Evolutionary conservation across 192 early-diverging fungal genomes (phyloP).

Genomic region (Allomyces javanicus): DNA sequence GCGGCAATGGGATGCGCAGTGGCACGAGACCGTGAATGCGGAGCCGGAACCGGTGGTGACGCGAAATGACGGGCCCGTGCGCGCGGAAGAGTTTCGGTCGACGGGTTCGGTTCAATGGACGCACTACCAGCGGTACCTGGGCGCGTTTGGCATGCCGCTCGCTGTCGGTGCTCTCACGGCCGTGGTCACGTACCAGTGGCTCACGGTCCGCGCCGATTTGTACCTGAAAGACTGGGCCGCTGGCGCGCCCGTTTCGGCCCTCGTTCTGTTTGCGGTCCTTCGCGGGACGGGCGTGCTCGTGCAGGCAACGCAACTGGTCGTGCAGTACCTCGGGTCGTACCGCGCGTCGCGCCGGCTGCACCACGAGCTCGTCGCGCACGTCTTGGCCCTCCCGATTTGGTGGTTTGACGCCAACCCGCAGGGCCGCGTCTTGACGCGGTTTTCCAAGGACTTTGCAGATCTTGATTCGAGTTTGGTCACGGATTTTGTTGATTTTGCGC

Average conservation of each 20-base stretch:
- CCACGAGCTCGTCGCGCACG: not conserved
- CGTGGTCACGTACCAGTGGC: not conserved
- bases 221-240: not conserved
- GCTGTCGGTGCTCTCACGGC: not conserved
- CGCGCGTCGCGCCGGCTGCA: not conserved
- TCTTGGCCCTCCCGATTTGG: not conserved
- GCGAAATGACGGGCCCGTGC: not conserved
- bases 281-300: not conserved
- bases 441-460: not conserved
- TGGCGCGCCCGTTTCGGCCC: not conserved
- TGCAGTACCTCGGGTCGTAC: not conserved
- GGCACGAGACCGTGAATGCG: not conserved
- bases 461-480: not conserved
- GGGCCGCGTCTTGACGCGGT: not conserved
- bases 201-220: not conserved
- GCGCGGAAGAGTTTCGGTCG: too few relatives aligned
- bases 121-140: constrained; percentile 2
- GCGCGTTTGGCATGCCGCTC: not conserved
- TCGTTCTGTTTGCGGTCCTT: not conserved
- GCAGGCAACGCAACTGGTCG: not conserved
- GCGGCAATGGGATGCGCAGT: not conserved
- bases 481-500: not conserved
- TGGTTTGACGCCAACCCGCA: not conserved
- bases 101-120: not conserved
- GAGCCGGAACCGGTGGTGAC: not conserved